Evolutionary conservation across 2,329 filamentous ascomycete species (phyloP), one percentile per base, ranked within the genome.

Genomic region (Fusarium devonianum): DNA sequence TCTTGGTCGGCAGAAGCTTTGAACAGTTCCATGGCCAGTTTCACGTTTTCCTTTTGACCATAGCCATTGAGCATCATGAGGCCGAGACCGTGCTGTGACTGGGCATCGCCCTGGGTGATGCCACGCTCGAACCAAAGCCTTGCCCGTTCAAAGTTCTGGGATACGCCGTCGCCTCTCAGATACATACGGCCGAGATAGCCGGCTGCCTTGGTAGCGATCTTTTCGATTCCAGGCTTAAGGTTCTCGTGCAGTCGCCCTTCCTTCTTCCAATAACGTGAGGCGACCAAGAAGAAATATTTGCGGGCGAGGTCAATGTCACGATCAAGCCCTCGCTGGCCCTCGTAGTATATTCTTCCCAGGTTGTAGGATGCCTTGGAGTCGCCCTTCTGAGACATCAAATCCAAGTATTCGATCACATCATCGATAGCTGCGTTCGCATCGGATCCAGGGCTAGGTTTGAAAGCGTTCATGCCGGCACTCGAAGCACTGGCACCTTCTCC

Each of bases 371-470:
- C 90, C 68, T 90, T 92, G 46, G 90, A 83, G 66, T 96, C 91
- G 9, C 92, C 92, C 69, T 96, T 96, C 52, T 92, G 85, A 5
- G 91, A 91, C 80, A 96, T 88, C 30, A 96, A 79, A 64, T 96
- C 90, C 59, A 96, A 78, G 63, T 96, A 99, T 69, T 99, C 94
- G 50, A 99, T 85, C 12, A 97, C 89, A 70, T 99, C 93, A 63
- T 96, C 92, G 49, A 97, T 84, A 12, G 90, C 89, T 1, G 92
- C 91, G 64, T 96, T 88, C 1, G 88, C 84, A 67, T 94, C 89
- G 3, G 90, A 90, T 58, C 88, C 87, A 2, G 86, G 81, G 46
- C 85, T 85, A 14, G 86, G 84, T 56, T 86, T 86, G 64, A 87
- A 82, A 4, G 92, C 91, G 67, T 96, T 92, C 47, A 83, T 80